Base-by-base conservation (phyloP, 2,329 filamentous ascomycete genomes). In the Remersonia thermophila region DNA sequence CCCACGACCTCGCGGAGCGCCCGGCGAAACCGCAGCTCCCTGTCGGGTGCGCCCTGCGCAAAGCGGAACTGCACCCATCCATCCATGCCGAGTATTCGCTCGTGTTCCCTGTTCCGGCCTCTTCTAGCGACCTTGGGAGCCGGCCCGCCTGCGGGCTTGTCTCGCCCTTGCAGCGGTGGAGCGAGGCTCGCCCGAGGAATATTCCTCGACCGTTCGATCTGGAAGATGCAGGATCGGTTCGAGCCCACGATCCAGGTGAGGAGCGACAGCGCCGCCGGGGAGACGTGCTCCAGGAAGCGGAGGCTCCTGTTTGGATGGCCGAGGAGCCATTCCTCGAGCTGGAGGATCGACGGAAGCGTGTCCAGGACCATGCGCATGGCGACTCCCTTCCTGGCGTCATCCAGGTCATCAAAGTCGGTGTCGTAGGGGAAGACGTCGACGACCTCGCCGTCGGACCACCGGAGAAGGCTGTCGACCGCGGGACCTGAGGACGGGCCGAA, bases 161-260 rank as follows among this genome's bases (percentile, higher is more conserved):
- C 13, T 15, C 35, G 26, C 9, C 27, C 30, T 5, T 33, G 15
- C n/a, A 42, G 3, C 25, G 16, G 15, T 8, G 11, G 15, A 10
- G 9, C 11, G 11, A 3, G 14, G 6, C 10, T 14, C 3, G 15
- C 20, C 10, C 11, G 10, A 5, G 33, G 17, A 13, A 32, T 11
- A 11, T 17, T 12, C 20, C 38, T 7, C 28, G 30, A 8, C 38
- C 35, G 11, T 30, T 79, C 74, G 12, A 91, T 77, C 47, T 89
- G 77, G 31, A 89, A 67, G 41, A 95, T 91, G 47, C 80, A 87
- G 1, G 87, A 89, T 31, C 84, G 69, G 49, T 94, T 94, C 0
- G 86, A 93, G 0, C 86, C 83, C 39, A 95, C 73, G 42, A 94
- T 83, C 87, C 87, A 95, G 35, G 83, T 71, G 14, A 95, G 60